Evolutionary conservation across 495 filamentous ascomycete species (phyloP).

Genomic region (Xylaria acuta): DNA sequence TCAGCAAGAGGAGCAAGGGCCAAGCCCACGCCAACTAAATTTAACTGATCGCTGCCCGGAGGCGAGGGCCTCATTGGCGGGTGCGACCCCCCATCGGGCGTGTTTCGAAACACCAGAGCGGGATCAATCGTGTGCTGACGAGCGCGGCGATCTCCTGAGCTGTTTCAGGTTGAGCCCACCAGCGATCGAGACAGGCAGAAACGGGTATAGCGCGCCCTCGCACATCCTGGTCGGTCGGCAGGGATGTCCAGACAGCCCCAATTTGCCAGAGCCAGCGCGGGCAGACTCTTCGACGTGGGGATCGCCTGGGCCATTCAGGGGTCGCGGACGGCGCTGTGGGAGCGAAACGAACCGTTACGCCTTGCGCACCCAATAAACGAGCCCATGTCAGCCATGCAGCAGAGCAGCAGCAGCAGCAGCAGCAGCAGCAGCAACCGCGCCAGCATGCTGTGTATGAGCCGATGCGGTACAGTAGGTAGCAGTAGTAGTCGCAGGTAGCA

Average conservation of each 20-base stretch:
- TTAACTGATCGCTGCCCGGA: constrained; percentile 25
- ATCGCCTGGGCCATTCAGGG: constrained; percentile 20
- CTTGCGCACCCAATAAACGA: constrained; percentile 19
- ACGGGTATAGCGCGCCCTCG: constrained; percentile 30
- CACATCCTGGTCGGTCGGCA: neutral
- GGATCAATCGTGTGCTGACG: constrained; percentile 26
- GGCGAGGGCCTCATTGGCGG: constrained; percentile 33
- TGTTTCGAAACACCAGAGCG: constrained; percentile 46
- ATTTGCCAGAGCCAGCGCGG: neutral
- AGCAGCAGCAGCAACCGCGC: constrained; percentile 1
- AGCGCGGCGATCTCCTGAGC: constrained; percentile 37
- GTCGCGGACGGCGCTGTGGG: neutral
- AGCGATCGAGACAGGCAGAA: constrained; percentile 33
- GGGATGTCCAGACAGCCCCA: constrained; percentile 17
- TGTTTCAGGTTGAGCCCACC: constrained; percentile 45
- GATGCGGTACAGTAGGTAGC: neutral
- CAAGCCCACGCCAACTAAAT: constrained; percentile 18
- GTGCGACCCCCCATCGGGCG: constrained; percentile 42
- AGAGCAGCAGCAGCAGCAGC: neutral
- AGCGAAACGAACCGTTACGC: constrained; percentile 28
- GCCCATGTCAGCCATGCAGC: constrained; percentile 20
- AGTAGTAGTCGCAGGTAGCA: neutral
- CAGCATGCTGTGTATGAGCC: constrained; percentile 13
- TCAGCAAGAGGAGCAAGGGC: constrained; percentile 21
- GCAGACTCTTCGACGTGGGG: constrained; percentile 19